Conservation (phyloP, 352 stramenopile species). For the Phytophthora melonis region DNA sequence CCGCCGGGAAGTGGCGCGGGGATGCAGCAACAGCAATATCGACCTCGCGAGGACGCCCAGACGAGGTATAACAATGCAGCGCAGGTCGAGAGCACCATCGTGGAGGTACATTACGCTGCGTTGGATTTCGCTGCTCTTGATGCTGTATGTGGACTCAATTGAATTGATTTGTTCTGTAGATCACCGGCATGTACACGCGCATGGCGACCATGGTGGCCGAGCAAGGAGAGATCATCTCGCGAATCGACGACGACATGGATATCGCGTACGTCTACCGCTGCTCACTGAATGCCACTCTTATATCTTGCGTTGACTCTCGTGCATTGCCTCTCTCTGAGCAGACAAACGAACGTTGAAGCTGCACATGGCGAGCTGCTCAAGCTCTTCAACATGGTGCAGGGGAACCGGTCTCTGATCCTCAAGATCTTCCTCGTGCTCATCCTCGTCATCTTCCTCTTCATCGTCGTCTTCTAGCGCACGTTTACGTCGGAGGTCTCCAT, state of each 20-base stretch:
- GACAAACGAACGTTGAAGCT: slow-evolving; percentile 79
- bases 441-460: slow-evolving; percentile 87
- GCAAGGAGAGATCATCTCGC: slow-evolving; percentile 82
- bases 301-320: slow-evolving; percentile 14
- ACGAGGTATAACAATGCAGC: slow-evolving; percentile 78
- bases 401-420: slow-evolving; percentile 85
- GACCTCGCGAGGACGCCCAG: slow-evolving; percentile 73
- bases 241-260: slow-evolving; percentile 90
- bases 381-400: slow-evolving; percentile 84
- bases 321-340: slow-evolving; percentile 20
- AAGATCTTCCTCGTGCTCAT: slow-evolving; percentile 89
- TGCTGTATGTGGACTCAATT: not conserved
- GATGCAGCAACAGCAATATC: slow-evolving; percentile 69
- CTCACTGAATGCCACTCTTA: not conserved
- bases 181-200: slow-evolving; percentile 87
- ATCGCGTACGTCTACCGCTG: slow-evolving; percentile 71
- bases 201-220: slow-evolving; percentile 88
- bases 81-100: slow-evolving; percentile 87
- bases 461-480: slow-evolving; percentile 72
- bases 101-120: slow-evolving; percentile 59
- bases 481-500: slow-evolving; percentile 1
- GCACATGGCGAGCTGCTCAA: slow-evolving; percentile 84
- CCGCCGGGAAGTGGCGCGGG: slow-evolving; percentile 31
- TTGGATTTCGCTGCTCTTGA: not conserved
- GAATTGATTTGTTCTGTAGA: slow-evolving; percentile 43